Evolutionary conservation across 1,284 basidiomycete genomes (phyloP).

Genomic region (Lentinula novae-zelandiae): DNA sequence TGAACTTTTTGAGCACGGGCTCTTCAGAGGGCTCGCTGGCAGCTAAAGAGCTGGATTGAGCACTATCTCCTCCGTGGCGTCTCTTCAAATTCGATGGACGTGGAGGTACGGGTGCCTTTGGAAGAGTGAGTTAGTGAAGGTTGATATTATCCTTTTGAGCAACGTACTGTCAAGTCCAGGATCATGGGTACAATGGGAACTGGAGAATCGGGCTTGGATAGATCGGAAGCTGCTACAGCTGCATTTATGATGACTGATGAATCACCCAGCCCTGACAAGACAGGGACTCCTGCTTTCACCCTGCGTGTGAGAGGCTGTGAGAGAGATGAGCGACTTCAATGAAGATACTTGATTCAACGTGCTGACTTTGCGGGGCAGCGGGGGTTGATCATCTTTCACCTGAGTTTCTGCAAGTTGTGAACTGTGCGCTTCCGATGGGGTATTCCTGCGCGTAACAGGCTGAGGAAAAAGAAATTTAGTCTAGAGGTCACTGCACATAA

Average conservation of each 20-base stretch:
- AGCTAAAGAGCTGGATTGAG: conserved; percentile 13
- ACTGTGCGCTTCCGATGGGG: background rate
- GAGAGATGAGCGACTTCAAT: background rate
- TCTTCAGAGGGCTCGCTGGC: conserved; percentile 31
- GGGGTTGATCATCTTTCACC: background rate
- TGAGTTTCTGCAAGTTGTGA: background rate
- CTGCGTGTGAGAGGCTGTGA: conserved; percentile 30
- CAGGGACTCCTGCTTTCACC: conserved; percentile 23
- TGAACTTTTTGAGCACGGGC: conserved; percentile 58
- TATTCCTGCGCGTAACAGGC: background rate
- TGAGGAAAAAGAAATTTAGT: background rate
- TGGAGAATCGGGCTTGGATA: conserved; percentile 1
- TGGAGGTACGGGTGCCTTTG: conserved; percentile 5
- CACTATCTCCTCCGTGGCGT: conserved; percentile 22
- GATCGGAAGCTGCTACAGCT: conserved; percentile 15
- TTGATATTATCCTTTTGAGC: background rate
- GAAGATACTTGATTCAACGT: background rate
- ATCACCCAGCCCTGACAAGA: conserved; percentile 34
- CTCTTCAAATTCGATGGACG: conserved; percentile 37
- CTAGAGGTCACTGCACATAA: background rate
- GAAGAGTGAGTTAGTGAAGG: background rate
- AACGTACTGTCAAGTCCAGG: conserved; percentile 21
- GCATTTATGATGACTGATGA: conserved; percentile 26
- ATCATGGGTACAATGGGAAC: conserved; percentile 7
- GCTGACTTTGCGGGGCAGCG: background rate